Evolutionary conservation across 1,139 yeast genomes (phyloP).

Genomic region (Blastobotrys petasosporus): DNA sequence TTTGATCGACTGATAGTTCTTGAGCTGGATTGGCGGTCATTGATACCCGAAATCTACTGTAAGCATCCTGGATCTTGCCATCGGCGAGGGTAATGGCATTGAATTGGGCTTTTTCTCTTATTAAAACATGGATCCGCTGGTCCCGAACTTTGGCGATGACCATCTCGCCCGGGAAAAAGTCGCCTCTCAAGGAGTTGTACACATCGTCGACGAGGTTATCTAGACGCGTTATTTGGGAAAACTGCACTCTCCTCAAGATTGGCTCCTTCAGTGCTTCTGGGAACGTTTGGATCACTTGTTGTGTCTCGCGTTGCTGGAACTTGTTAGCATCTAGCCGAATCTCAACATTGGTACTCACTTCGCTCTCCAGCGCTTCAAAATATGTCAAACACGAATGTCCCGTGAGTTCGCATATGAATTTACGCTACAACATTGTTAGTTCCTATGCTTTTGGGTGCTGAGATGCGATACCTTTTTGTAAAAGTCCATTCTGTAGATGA

Average conservation of each 20-base stretch:
- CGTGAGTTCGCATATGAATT: conserved; percentile 92
- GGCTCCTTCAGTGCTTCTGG: conserved; percentile 93
- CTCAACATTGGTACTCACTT: conserved; percentile 30
- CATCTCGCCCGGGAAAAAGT: conserved; percentile 87
- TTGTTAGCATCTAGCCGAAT: background rate
- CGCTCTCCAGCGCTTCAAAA: conserved; percentile 82
- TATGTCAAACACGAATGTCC: conserved; percentile 89
- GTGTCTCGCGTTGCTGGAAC: conserved; percentile 16
- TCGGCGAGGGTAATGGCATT: conserved; percentile 37
- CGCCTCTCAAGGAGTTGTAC: conserved; percentile 59
- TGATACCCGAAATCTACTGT: conserved; percentile 65
- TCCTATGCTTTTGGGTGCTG: background rate
- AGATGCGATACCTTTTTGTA: conserved; percentile 27
- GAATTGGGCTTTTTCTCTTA: conserved; percentile 49
- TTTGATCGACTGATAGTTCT: conserved; percentile 67
- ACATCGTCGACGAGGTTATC: conserved; percentile 86
- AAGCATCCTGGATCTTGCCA: conserved; percentile 52
- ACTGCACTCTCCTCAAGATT: conserved; percentile 74
- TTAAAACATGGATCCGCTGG: conserved; percentile 42
- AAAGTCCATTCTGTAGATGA: conserved; percentile 32
- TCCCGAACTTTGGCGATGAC: conserved; percentile 52
- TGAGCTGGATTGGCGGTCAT: conserved; percentile 42
- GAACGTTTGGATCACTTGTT: conserved; percentile 68
- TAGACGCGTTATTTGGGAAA: conserved; percentile 74
- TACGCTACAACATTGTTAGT: conserved; percentile 39